phyloP scores from a whole-genome alignment of 2,329 filamentous ascomycete species.

The Sporothrix inflata region DNA sequence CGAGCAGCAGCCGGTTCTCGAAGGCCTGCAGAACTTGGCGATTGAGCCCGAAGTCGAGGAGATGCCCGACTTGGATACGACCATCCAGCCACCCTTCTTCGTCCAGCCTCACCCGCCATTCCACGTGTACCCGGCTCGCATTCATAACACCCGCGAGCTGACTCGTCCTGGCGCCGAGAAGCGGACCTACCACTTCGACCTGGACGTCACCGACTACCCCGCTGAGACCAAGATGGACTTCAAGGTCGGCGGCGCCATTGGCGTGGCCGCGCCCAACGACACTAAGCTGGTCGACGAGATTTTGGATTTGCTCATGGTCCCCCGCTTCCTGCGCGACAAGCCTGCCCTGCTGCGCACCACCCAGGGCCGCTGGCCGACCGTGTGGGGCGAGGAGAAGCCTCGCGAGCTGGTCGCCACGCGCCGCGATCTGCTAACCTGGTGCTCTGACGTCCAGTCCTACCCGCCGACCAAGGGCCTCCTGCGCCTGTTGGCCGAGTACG shows the following conservation, averaged over 20 bases:
- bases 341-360: slow-evolving; percentile 77
- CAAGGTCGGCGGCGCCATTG: slow-evolving; percentile 94
- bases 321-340: slow-evolving; percentile 81
- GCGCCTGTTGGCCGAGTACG: slow-evolving; percentile 82
- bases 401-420: slow-evolving; percentile 88
- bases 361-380: slow-evolving; percentile 89
- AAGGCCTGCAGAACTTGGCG: slow-evolving; percentile 36
- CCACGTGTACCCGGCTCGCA: slow-evolving; percentile 85
- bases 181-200: slow-evolving; percentile 94
- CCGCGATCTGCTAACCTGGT: slow-evolving; percentile 93
- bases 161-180: slow-evolving; percentile 91
- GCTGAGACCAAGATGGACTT: slow-evolving; percentile 84
- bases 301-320: slow-evolving; percentile 79
- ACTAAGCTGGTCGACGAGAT: slow-evolving; percentile 77
- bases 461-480: slow-evolving; percentile 87
- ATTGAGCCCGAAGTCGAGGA: slow-evolving; percentile 43
- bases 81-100: slow-evolving; percentile 78
- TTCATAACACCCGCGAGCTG: slow-evolving; percentile 82
- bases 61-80: slow-evolving; percentile 53
- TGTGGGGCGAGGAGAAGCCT: slow-evolving; percentile 90
- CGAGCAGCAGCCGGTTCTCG: slow-evolving; percentile 35
- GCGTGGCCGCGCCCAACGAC: slow-evolving; percentile 87
- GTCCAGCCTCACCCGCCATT: slow-evolving; percentile 95
- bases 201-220: slow-evolving; percentile 92
- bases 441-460: slow-evolving; percentile 88